A percentile compares a stretch with the other conserved stretches of the same genome.
These are phyloP conservation scores for Amanita thiersii DNA, from an alignment of 768 basidiomycete species.

Conservation along the genomic window DNA sequence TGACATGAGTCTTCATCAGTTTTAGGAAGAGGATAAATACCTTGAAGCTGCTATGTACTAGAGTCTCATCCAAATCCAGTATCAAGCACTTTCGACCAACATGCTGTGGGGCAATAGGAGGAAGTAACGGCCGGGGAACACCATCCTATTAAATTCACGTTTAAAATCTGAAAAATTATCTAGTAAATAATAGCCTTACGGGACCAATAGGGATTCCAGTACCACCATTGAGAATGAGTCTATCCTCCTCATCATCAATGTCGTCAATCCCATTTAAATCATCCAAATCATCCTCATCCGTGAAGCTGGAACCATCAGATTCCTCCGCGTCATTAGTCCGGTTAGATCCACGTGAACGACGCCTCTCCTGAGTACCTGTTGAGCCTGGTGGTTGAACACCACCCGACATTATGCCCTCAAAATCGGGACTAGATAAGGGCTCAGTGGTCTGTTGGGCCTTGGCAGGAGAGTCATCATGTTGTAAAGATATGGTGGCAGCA, in stretches of 20 bases:
- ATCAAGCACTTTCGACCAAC: conserved; percentile 92
- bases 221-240: conserved; percentile 84
- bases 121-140: conserved; percentile 76
- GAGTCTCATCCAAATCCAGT: conserved; percentile 93
- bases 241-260: conserved; percentile 85
- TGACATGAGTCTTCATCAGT: conserved; percentile 2
- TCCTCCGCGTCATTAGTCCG: conserved; percentile 44
- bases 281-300: conserved; percentile 61
- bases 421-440: conserved; percentile 56
- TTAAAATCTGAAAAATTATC: neutral
- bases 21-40: conserved; percentile 28
- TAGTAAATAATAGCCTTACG: conserved; percentile 39
- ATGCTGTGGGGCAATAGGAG: conserved; percentile 73
- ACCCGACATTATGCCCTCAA: conserved; percentile 84
- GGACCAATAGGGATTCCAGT: conserved; percentile 92
- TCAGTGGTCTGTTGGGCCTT: conserved; percentile 27
- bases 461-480: conserved; percentile 28
- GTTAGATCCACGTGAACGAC: conserved; percentile 34
- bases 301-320: conserved; percentile 58
- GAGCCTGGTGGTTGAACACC: conserved; percentile 90
- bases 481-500: conserved; percentile 7
- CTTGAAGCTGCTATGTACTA: conserved; percentile 98
- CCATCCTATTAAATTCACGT: conserved; percentile 66
- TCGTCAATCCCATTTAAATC: conserved; percentile 43
- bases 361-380: conserved; percentile 37